phyloP scores from a whole-genome alignment of 768 basidiomycete genomes.

The Mycena belliarum region DNA sequence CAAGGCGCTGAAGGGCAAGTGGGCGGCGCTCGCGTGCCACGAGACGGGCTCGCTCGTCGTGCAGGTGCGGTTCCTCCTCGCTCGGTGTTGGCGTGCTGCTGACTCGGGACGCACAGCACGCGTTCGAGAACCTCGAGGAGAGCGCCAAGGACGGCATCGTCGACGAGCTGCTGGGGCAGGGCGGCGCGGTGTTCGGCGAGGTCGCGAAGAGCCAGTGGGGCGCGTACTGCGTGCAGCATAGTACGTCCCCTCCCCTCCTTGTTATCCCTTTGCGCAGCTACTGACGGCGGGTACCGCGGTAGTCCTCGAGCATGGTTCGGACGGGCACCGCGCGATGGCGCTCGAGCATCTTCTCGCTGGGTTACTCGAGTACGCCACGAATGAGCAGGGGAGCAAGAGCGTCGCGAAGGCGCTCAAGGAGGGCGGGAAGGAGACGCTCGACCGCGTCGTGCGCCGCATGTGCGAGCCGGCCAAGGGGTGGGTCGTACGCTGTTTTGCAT shows the following conservation, averaged over 20 bases:
- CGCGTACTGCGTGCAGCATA: constrained; percentile 84
- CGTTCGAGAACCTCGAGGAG: constrained; percentile 84
- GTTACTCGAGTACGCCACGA: constrained; percentile 77
- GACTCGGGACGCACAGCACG: constrained; percentile 49
- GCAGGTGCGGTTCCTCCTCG: constrained; percentile 51
- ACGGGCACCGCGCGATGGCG: constrained; percentile 71
- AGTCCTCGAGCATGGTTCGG: constrained; percentile 87
- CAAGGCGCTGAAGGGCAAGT: constrained; percentile 83
- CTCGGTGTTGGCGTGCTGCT: not conserved
- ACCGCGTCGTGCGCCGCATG: constrained; percentile 76
- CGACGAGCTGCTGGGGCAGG: constrained; percentile 79
- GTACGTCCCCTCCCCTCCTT: constrained; percentile 42
- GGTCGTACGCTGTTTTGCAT: constrained; percentile 8
- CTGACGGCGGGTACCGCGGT: constrained; percentile 30
- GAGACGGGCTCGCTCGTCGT: constrained; percentile 89
- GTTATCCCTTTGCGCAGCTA: not conserved
- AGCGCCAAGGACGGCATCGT: constrained; percentile 84
- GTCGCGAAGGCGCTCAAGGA: constrained; percentile 87
- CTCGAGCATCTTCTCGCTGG: constrained; percentile 76
- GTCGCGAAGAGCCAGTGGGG: constrained; percentile 90
- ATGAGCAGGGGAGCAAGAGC: constrained; percentile 86
- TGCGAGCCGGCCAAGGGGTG: constrained; percentile 86
- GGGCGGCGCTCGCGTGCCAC: constrained; percentile 87
- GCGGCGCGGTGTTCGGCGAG: constrained; percentile 64
- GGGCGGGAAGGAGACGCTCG: constrained; percentile 74